phyloP scores from a whole-genome alignment of 441 rosid genomes.

The Populus hybrid region DNA sequence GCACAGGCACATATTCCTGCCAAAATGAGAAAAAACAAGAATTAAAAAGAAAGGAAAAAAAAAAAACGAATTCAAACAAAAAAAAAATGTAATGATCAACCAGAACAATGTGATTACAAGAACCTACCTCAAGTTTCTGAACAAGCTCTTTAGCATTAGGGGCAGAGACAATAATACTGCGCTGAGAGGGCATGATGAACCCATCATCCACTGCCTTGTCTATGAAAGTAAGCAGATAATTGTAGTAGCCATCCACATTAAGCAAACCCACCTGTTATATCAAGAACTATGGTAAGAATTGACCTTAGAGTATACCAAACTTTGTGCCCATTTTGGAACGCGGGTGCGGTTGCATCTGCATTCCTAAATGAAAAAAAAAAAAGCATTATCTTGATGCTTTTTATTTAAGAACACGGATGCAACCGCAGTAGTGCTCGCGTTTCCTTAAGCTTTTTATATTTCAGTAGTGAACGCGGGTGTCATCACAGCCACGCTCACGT shows the following conservation, averaged over 20 bases:
- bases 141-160: conserved; percentile 85
- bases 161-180: conserved; percentile 82
- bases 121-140: conserved; percentile 84
- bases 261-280: conserved; percentile 79
- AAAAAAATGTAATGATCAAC: not conserved
- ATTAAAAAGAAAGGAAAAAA: not conserved
- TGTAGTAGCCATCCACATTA: conserved; percentile 93
- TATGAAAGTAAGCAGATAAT: conserved; percentile 73
- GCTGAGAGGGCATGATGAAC: conserved; percentile 82
- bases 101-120: not conserved
- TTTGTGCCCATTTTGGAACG: conserved; percentile 67
- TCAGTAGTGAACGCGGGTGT: not conserved
- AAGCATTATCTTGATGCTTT: not conserved
- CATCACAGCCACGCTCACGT: not conserved
- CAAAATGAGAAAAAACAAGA: conserved; percentile 10
- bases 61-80: not conserved
- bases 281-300: not conserved
- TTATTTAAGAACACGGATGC: not conserved
- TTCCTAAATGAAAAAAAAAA: no score
- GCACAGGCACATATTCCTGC: conserved; percentile 82
- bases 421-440: not conserved
- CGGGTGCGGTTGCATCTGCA: no score
- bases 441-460: not conserved
- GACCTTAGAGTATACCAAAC: not conserved
- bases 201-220: conserved; percentile 34